Evolutionary conservation across 352 stramenopile genomes (phyloP).

Genomic region (Phytopythium aichiense): DNA sequence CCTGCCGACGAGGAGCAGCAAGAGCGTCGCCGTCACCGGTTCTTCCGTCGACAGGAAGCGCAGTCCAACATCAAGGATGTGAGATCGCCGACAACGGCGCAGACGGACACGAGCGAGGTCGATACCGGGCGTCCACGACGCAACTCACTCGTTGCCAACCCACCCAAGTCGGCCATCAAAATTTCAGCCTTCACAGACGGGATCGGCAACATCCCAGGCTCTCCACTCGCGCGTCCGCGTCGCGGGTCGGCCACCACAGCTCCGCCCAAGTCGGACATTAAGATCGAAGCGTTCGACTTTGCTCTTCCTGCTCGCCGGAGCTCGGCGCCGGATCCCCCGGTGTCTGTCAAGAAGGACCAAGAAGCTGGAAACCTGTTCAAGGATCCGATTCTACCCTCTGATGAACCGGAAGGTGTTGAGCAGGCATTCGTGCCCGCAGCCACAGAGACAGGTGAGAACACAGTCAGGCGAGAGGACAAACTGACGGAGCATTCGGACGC

Average conservation of each 20-base stretch:
- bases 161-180: constrained; percentile 36
- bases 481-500: constrained; percentile 4
- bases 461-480: background rate
- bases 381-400: background rate
- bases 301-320: constrained; percentile 20
- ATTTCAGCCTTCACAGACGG: constrained; percentile 12
- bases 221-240: constrained; percentile 35
- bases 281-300: constrained; percentile 39
- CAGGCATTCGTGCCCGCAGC: background rate
- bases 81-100: background rate
- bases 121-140: constrained; percentile 12
- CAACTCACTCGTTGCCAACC: constrained; percentile 17
- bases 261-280: constrained; percentile 48
- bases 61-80: constrained; percentile 5
- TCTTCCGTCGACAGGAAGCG: constrained; percentile 6
- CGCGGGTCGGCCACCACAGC: constrained; percentile 21
- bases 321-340: constrained; percentile 14
- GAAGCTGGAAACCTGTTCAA: background rate
- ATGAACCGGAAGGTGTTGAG: background rate
- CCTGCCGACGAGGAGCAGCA: constrained; percentile 9
- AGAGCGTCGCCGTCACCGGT: constrained; percentile 12
- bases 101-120: background rate
- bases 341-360: background rate
- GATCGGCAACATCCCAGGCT: constrained; percentile 20
- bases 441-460: background rate